Base-by-base conservation (phyloP, 192 early-diverging fungal genomes). In the Spinellus fusiger region DNA sequence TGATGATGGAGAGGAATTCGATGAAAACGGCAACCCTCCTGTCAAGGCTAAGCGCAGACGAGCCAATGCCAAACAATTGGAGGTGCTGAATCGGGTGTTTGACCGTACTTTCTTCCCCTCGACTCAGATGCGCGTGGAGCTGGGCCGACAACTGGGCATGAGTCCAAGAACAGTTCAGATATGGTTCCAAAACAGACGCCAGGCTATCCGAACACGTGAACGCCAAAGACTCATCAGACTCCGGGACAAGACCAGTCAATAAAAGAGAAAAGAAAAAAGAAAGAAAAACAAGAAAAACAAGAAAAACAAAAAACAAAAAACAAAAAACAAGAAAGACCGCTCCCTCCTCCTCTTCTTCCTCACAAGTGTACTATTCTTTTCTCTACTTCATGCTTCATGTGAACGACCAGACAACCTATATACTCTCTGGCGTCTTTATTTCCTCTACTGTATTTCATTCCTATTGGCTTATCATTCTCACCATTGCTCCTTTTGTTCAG, bases 161-260 rank as follows among this genome's bases (percentile, higher is more conserved):
- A 85, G 87, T 34, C 91, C 92, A 20, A 84, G 93, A 35, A 91
- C 89, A 0, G 89, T 97, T 20, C 95, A 97, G 75, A 92, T 97
- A 53, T 98, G 95, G 95, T 98, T 98, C 73, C 95, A 98, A 71
- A 97, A 97, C 79, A 87, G 86, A 66, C 82, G 95, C 31, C 93
- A 95, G 66, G 84, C 83, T 50, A 82, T 84, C 40, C 80, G 82
- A 27, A 80, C 83, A 66, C 44, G 59, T 25, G 59, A 68, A 62
- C 44, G 66, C 12, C 59, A 61, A 27, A 28, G 59, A 12, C 37
- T 64, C n/a, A 47, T 54, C 15, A 18, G 33, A 56, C 27, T 64
- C 37, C 62, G 54, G 22, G 38, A 56, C 28, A 40, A 49, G 25
- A 34, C 47, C 44, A n/a, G n/a, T n/a, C n/a, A n/a, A n/a, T n/a